These are phyloP conservation scores for Carex arenaria DNA, from an alignment of 202 grass and related monocot genomes.

Conservation along the genomic window DNA sequence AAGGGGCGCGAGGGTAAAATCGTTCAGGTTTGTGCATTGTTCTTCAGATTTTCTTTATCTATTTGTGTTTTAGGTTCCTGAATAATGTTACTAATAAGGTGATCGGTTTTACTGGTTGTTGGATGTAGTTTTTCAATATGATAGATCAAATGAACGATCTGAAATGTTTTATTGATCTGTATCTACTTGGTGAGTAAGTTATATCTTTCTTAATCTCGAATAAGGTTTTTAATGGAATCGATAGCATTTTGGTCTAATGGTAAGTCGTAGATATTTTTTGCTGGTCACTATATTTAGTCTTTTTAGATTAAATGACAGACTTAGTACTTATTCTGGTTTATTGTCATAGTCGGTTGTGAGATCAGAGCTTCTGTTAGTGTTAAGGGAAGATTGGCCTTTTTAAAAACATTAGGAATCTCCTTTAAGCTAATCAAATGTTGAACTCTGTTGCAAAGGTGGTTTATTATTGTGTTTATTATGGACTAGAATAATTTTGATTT, in stretches of 20 bases:
- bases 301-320: too few species aligned
- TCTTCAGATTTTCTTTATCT: background rate
- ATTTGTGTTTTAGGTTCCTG: background rate
- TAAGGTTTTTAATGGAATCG: too few species aligned
- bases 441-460: background rate
- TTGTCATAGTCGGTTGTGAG: background rate
- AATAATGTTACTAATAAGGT: background rate
- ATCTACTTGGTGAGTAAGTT: background rate
- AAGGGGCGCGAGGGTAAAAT: conserved; percentile 97
- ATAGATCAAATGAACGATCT: background rate
- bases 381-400: background rate
- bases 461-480: background rate
- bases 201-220: background rate
- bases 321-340: background rate
- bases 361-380: background rate
- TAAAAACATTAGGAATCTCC: background rate
- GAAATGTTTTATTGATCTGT: background rate
- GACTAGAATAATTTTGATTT: background rate
- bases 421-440: background rate
- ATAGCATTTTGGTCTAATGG: too few species aligned
- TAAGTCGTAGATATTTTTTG: too few species aligned
- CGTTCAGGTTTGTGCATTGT: conserved; percentile 42
- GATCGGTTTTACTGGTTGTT: background rate
- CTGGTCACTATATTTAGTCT: too few species aligned
- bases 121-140: background rate